Percentiles rank a stretch among this genome's conserved stretches.
Evolutionary conservation across 2,329 filamentous ascomycete species (phyloP).

Genomic region (Epichloe bromicola): DNA sequence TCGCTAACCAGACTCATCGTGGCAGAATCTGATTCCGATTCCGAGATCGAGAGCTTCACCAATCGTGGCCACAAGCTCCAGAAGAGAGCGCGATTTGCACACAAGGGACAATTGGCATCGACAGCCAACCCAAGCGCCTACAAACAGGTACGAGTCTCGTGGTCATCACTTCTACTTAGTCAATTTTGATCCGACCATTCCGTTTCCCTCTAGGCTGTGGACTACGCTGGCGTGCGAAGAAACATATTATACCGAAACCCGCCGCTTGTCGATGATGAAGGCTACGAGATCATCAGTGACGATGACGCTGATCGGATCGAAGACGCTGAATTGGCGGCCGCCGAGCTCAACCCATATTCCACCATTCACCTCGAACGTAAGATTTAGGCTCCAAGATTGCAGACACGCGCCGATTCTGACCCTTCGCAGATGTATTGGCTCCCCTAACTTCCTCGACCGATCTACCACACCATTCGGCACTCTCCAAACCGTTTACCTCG

Average conservation of each 20-base stretch:
- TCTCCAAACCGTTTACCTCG: slow-evolving; percentile 63
- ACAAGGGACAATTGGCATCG: slow-evolving; percentile 54
- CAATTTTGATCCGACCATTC: slow-evolving; percentile 12
- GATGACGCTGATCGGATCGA: slow-evolving; percentile 53
- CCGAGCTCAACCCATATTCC: slow-evolving; percentile 62
- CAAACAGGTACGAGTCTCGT: slow-evolving; percentile 44
- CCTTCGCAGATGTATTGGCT: slow-evolving; percentile 50
- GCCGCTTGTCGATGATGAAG: slow-evolving; percentile 61
- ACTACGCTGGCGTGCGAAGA: slow-evolving; percentile 60
- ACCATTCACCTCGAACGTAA: slow-evolving; percentile 58
- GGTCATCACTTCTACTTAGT: slow-evolving; percentile 3
- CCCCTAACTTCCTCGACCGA: slow-evolving; percentile 63
- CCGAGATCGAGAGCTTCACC: slow-evolving; percentile 52
- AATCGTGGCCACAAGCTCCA: slow-evolving; percentile 74
- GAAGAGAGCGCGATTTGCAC: slow-evolving; percentile 58
- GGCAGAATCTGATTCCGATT: slow-evolving; percentile 67
- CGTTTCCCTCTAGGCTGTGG: slow-evolving; percentile 41
- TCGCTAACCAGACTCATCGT: slow-evolving; percentile 11
- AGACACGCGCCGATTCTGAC: slow-evolving; percentile 15
- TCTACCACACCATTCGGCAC: slow-evolving; percentile 58
- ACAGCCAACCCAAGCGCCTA: slow-evolving; percentile 54
- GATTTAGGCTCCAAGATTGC: slow-evolving; percentile 13
- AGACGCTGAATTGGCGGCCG: slow-evolving; percentile 47
- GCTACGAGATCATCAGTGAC: slow-evolving; percentile 61
- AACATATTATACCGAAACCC: slow-evolving; percentile 65